Base-by-base conservation (phyloP, 768 basidiomycete species). In the Kwoniella shandongensis region DNA sequence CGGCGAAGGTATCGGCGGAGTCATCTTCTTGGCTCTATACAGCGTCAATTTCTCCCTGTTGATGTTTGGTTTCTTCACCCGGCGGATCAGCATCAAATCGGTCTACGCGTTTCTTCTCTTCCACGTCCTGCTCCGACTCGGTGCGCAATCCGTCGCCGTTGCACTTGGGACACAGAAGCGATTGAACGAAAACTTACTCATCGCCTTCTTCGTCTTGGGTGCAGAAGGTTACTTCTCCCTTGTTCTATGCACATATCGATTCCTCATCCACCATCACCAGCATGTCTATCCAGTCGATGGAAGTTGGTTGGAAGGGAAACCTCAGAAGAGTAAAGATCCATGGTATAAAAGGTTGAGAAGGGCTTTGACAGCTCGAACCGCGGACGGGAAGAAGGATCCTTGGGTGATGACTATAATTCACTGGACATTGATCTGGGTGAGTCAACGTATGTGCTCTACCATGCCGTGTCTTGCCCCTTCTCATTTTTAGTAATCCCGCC, bases 141-240 rank as follows among this genome's bases (percentile, higher is more conserved):
- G 44, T 10, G 62, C 65, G 17, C 65, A 67, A 44, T 51, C 58
- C 17, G 42, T 57, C 35, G 40, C 54, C 20, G 40, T 67, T 18
- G 65, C 55, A 2, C 48, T 63, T 36, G 62, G 65, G 18, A 58
- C 56, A 29, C 49, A 56, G 15, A 62, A 49, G 36, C 42, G 20
- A n/a, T 42, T 63, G n/a, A 44, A 60, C 42, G 25, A 52, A 17
- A 51, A 59, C 18, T 45, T 63, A 4, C 56, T 66, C 27, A 48
- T 66, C 58, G 65, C 65, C 40, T 66, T 60, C 49, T 53, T 66
- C 48, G 59, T 66, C 42, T 47, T 66, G 13, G 54, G 54, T 0
- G 65, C 65, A 1, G 65, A 66, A 27, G 65, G 65, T 18, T 66
- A 63, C 49, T 66, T 66, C 35, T 54, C 57, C 38, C 51, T 66